phyloP scores from a whole-genome alignment of 805 yeast genomes.

The Wickerhamiella siamensis region DNA sequence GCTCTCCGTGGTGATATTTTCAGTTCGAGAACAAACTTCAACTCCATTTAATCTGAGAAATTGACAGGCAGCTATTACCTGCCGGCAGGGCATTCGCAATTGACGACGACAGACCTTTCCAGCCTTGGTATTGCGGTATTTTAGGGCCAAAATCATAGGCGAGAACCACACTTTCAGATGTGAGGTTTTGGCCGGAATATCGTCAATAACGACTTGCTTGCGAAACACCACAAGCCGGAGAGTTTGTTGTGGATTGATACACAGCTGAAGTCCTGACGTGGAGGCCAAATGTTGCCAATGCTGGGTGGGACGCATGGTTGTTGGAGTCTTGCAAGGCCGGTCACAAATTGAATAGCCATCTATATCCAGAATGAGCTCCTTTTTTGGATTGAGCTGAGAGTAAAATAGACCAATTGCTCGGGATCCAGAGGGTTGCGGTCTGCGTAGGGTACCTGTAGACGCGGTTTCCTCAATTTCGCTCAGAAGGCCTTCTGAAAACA shows the following conservation, averaged over 20 bases:
- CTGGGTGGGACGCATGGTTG: background rate
- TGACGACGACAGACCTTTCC: background rate
- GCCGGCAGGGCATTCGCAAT: background rate
- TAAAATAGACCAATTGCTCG: too few species aligned
- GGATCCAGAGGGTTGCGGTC: too few species aligned
- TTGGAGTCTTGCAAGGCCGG: too few species aligned
- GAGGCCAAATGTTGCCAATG: background rate
- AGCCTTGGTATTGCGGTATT: background rate
- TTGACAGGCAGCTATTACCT: background rate
- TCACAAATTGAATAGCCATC: too few species aligned
- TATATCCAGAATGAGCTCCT: too few species aligned
- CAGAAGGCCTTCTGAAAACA: too few species aligned
- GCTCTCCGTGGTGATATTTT: background rate
- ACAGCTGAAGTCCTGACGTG: background rate
- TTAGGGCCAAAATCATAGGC: background rate
- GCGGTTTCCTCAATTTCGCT: too few species aligned
- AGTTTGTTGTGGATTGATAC: background rate
- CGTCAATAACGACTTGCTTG: background rate
- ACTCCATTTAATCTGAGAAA: background rate
- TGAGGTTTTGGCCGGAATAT: background rate
- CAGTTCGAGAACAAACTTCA: background rate
- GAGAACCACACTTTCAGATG: background rate
- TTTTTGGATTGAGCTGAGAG: too few species aligned
- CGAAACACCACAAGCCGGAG: background rate
- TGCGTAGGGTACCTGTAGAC: too few species aligned